Percentiles rank a stretch among this genome's conserved stretches.
phyloP scores from a whole-genome alignment of 208 protist species.

The Crithidia mellificae region DNA sequence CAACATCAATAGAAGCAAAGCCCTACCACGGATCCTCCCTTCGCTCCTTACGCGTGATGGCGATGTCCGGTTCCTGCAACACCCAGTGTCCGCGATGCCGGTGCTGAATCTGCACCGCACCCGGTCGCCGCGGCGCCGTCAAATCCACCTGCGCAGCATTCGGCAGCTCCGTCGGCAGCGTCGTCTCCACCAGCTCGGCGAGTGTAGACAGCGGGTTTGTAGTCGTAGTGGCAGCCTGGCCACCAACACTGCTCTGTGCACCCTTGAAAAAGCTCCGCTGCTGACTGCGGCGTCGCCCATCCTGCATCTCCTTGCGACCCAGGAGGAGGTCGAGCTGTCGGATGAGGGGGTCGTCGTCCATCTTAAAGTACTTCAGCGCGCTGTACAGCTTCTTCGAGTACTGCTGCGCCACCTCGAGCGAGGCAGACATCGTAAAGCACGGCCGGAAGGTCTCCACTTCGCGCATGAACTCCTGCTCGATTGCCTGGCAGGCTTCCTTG shows the following conservation, averaged over 20 bases:
- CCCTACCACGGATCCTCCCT: constrained; percentile 81
- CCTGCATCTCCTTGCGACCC: constrained; percentile 66
- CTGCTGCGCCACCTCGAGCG: constrained; percentile 61
- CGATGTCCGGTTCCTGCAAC: constrained; percentile 85
- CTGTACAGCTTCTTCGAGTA: constrained; percentile 74
- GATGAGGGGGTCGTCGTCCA: constrained; percentile 80
- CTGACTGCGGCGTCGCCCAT: constrained; percentile 14
- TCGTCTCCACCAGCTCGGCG: constrained; percentile 56
- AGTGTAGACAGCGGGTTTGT: constrained; percentile 22
- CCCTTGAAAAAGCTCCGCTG: constrained; percentile 41
- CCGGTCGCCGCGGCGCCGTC: constrained; percentile 36
- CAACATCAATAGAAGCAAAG: neutral
- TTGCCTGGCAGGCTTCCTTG: constrained; percentile 51
- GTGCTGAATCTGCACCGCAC: constrained; percentile 55
- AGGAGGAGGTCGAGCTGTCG: constrained; percentile 81
- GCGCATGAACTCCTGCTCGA: constrained; percentile 81
- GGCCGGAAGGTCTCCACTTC: constrained; percentile 82
- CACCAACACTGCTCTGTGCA: neutral
- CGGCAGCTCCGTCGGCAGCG: constrained; percentile 78
- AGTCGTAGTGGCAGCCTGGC: neutral
- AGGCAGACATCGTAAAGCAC: constrained; percentile 80
- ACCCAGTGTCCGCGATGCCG: constrained; percentile 86
- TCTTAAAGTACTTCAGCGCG: constrained; percentile 77
- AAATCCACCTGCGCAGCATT: constrained; percentile 69
- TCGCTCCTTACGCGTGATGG: constrained; percentile 76